Base-by-base conservation (phyloP, 163 green algal species). In the Scenedesmus sp. region DNA sequence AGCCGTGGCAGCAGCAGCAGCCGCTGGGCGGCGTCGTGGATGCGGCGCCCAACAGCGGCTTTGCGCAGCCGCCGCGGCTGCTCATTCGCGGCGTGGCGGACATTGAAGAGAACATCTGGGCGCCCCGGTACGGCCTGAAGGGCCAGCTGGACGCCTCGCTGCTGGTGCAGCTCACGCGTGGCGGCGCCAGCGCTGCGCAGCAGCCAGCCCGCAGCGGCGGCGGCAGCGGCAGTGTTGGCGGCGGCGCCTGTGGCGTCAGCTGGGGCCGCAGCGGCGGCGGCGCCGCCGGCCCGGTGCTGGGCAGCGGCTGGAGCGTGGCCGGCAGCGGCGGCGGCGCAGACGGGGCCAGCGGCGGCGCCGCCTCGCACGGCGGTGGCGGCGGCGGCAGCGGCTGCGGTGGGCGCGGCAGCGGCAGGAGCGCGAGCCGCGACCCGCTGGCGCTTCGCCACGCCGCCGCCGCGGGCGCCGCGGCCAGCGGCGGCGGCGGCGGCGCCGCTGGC, bases 101-200 rank as follows among this genome's bases (percentile, higher is more conserved):
- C 85, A 96, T 97, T 51, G 93, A 97, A 78, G 93, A 97, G 78
- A 92, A 83, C 54, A 91, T 97, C 2, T 96, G 91, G 89, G 89
- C 91, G 24, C 92, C 93, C 15, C 87, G 83, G 45, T 95, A 89
- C 70, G 93, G 93, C 42, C 73, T 97, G 9, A 97, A 97, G 78
- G 93, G 93, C 14, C 90, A 94, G 79, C 78, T 97, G 2, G 93
- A 97, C 64, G 88, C 89, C 2, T 93, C 85, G 4, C 65, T 96
- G 22, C 13, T 80, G 0, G 63, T 92, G 4, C 65, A 34, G 24
- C 51, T 87, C 2, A 66, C 44, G 44, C 62, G 6, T 39, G 50
- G 70, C 22, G 24, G 22, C 47, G 50, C 3, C 39, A 10, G 39
- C 39, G 39, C n/a, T n/a, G n/a, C n/a, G n/a, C n/a, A n/a, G n/a